Evolutionary conservation across 2,329 filamentous ascomycete genomes (phyloP).

Genomic region (Mariannaea elegans): DNA sequence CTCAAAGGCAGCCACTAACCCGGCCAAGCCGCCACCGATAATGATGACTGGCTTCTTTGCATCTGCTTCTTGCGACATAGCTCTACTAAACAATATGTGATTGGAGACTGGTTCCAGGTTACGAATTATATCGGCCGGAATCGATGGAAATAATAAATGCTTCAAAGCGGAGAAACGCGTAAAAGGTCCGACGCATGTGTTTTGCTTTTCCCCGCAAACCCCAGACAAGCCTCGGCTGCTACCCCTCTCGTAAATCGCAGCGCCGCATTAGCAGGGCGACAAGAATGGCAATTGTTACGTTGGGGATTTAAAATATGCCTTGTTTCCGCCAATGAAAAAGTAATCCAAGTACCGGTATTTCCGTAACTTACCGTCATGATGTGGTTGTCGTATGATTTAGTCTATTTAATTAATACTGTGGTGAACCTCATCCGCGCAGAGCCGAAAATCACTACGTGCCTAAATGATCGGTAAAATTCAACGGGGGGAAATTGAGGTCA

Average conservation of each 20-base stretch:
- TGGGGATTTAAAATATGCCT: too few species aligned
- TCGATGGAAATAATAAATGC: too few species aligned
- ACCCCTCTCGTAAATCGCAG: neutral
- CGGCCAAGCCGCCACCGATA: constrained; percentile 65
- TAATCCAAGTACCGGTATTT: too few species aligned
- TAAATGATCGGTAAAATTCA: too few species aligned
- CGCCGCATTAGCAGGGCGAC: neutral
- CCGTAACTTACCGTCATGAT: neutral
- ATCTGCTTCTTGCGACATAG: constrained; percentile 14
- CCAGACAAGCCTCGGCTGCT: neutral
- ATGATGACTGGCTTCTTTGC: constrained; percentile 57
- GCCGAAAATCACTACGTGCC: too few species aligned
- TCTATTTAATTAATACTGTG: neutral
- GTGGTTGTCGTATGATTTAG: neutral
- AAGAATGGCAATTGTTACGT: too few species aligned
- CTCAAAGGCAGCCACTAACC: constrained; percentile 68
- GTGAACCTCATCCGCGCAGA: too few species aligned
- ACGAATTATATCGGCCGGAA: too few species aligned
- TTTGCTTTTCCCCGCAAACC: neutral
- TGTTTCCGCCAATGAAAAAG: too few species aligned
- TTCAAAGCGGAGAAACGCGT: too few species aligned
- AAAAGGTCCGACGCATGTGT: too few species aligned
- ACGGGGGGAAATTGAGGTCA: too few species aligned
- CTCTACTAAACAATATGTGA: neutral
- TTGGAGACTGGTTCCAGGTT: neutral